Evolutionary conservation across 257 asterid genomes (phyloP), one percentile per base, ranked within the genome.

Genomic region (Vinca minor): DNA sequence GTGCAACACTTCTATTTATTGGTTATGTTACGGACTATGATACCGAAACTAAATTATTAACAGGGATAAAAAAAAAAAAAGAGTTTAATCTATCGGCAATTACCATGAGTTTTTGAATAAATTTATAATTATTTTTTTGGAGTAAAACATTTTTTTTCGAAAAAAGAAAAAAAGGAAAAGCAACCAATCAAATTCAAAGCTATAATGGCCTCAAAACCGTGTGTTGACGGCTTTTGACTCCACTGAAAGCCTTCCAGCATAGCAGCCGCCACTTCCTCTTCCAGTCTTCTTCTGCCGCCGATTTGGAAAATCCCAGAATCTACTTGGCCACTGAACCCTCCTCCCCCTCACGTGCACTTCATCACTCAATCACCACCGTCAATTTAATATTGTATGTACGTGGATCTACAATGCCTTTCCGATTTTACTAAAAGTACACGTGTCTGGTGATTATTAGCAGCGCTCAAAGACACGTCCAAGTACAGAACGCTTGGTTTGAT

Each of bases 141-240:
- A n/a, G n/a, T n/a, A n/a, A n/a, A n/a, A n/a, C n/a, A n/a, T n/a
- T n/a, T n/a, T n/a, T n/a, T n/a, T n/a, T n/a, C n/a, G n/a, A n/a
- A n/a, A n/a, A n/a, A n/a, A n/a, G n/a, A n/a, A n/a, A 10, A 18
- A 3, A 41, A 13, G 11, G 1, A 41, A 41, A 41, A 12, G 13
- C 8, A 41, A 12, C 8, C 0, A 2, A 41, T 2, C 11, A 15
- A 2, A 17, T n/a, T n/a, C n/a, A n/a, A n/a, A 5, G 10, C 21
- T 14, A 4, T 1, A 1, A 8, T 20, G 4, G 60, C 20, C n/a
- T n/a, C 7, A 56, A 56, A 28, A 56, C 23, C 62, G 39, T 34
- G 62, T 56, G 25, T 56, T 56, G 62, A 56, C 62, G 21, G 42
- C 39, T 2, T 56, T 56, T 56, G 42, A 55, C 61, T 0, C 14